Evolutionary conservation across 768 basidiomycete species (phyloP).

Genomic region (Hygrocybe coccinea): DNA sequence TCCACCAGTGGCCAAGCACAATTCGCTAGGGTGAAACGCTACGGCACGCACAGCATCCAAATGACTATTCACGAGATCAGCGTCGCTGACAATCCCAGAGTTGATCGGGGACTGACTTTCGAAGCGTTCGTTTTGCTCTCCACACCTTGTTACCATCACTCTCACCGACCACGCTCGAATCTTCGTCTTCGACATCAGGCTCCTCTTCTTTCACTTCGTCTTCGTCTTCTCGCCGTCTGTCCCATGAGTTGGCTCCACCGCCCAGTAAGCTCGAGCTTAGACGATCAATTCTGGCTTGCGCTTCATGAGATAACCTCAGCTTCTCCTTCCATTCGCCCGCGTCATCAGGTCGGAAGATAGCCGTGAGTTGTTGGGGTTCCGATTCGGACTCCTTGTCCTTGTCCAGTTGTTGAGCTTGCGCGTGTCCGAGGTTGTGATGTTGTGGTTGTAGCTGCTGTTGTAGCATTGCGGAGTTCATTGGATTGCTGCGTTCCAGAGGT

Average conservation of each 20-base stretch:
- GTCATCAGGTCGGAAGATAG: conserved; percentile 85
- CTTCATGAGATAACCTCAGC: conserved; percentile 60
- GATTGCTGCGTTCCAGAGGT: conserved; percentile 49
- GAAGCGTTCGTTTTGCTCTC: conserved; percentile 80
- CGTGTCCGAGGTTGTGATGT: conserved; percentile 28
- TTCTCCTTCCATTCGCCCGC: conserved; percentile 84
- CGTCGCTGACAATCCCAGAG: conserved; percentile 9
- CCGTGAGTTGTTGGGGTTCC: conserved; percentile 57
- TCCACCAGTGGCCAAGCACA: conserved; percentile 86
- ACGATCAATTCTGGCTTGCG: conserved; percentile 40
- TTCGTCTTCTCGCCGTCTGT: conserved; percentile 54
- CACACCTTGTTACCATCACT: conserved; percentile 71
- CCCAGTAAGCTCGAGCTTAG: conserved; percentile 31
- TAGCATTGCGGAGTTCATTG: conserved; percentile 39
- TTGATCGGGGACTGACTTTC: conserved; percentile 63
- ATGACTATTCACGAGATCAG: conserved; percentile 52
- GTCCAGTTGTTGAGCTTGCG: conserved; percentile 28
- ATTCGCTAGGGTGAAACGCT: conserved; percentile 81
- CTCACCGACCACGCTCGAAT: conserved; percentile 59
- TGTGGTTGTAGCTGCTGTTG: conserved; percentile 30
- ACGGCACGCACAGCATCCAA: conserved; percentile 88
- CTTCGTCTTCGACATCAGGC: conserved; percentile 59
- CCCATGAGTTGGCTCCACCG: conserved; percentile 43
- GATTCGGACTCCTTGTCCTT: conserved; percentile 46
- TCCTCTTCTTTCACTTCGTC: conserved; percentile 67